Percentiles rank a stretch among this genome's conserved stretches.
Conservation (phyloP, 148 eudicot species). For the Cornus suecica region DNA sequence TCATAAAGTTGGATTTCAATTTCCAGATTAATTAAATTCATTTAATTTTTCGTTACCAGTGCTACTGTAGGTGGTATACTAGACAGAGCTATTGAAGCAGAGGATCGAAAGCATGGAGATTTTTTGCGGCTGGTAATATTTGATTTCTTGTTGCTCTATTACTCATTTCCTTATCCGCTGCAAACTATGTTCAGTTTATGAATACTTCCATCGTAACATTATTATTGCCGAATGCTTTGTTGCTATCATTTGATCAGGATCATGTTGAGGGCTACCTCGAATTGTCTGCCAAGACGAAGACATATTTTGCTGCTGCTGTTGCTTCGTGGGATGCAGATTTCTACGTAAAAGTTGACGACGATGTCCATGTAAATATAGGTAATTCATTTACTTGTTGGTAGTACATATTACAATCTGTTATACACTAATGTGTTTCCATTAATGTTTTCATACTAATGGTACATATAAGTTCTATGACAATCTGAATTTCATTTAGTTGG, state of each 20-base stretch:
- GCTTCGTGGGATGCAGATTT: conserved; percentile 56
- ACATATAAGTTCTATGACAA: background rate
- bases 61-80: conserved; percentile 33
- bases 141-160: background rate
- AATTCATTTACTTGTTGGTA: background rate
- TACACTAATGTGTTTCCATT: background rate
- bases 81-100: conserved; percentile 36
- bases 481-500: background rate
- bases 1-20: too few species aligned
- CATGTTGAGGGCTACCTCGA: conserved; percentile 60
- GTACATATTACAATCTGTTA: background rate
- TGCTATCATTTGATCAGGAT: conserved; percentile 27
- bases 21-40: background rate
- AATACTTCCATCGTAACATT: background rate
- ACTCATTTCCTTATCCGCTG: background rate
- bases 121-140: conserved; percentile 24
- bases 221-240: background rate
- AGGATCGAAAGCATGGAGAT: conserved; percentile 32
- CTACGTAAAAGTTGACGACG: conserved; percentile 56
- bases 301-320: conserved; percentile 50
- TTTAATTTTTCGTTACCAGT: conserved; percentile 13
- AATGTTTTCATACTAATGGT: background rate
- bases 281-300: conserved; percentile 55
- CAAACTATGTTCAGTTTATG: background rate
- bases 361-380: conserved; percentile 62